Evolutionary conservation across 257 asterid species (phyloP), one percentile per base, ranked within the genome.

Genomic region (Solanum chilense): DNA sequence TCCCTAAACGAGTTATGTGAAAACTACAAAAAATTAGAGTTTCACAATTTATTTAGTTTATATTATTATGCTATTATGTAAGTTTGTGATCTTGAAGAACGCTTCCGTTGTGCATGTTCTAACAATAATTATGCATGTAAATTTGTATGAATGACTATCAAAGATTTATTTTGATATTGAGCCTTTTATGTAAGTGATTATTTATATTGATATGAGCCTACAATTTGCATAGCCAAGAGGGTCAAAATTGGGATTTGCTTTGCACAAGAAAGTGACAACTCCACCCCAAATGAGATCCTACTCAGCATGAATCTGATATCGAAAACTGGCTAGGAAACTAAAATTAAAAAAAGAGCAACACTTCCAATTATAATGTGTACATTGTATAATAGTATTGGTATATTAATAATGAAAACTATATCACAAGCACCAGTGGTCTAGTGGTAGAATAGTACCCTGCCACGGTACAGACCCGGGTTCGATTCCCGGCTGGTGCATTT

Each of bases 381-480:
- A 9, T 6, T 23, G 21, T 23, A 9, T 0, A 60, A 23, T 27
- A 3, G 4, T 0, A 9, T 21, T 9, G 9, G 0, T 9, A 0
- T 0, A 3, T 21, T 52, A 56, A 20, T 4, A 56, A 7, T 18
- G 25, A 23, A 4, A 2, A 4, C 1, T 1, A 18, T 0, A 0
- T 23, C 7, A 10, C 7, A 10, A 83, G 97, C 97, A 94, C 93
- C 93, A 95, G 95, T 94, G 98, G 96, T 95, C 97, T 93, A 93
- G 96, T 95, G 98, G 95, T 95, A 94, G 95, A 94, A 92, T 94
- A 95, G 93, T 94, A 93, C 94, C 93, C 95, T 94, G 94, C 95
- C 96, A 93, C 94, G 93, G 94, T 95, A 91, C 94, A 94, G 95
- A 94, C 96, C 94, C 96, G 91, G 95, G 97, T 94, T 95, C 96